Percentiles rank a stretch among this genome's conserved stretches.
Evolutionary conservation across 192 early-diverging fungal species (phyloP).

Genomic region (Ambispora gerdemannii): DNA sequence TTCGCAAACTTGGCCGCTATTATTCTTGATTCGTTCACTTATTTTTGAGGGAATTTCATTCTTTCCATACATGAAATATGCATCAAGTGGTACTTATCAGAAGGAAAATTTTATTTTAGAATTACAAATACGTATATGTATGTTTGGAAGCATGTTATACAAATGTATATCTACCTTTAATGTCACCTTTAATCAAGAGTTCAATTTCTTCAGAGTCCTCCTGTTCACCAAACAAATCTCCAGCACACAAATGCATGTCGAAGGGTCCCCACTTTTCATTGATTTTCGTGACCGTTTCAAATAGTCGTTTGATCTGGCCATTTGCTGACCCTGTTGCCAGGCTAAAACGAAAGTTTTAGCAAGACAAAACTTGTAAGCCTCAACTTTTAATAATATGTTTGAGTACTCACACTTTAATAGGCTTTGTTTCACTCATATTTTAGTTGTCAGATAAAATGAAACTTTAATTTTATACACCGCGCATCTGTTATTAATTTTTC

Average conservation of each 20-base stretch:
- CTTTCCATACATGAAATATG: conserved; percentile 73
- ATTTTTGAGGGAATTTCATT: conserved; percentile 57
- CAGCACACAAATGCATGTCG: conserved; percentile 72
- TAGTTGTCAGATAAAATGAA: no score
- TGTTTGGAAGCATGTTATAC: neutral
- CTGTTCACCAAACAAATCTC: conserved; percentile 72
- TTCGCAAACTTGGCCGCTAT: conserved; percentile 70
- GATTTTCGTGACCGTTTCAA: conserved; percentile 71
- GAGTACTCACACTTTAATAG: no score
- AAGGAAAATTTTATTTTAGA: neutral
- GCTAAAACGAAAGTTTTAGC: conserved; percentile 38
- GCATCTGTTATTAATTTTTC: no score
- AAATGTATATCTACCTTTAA: neutral
- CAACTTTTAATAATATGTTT: no score
- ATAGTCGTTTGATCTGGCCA: conserved; percentile 63
- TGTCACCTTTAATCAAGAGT: conserved; percentile 38
- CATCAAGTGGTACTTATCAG: conserved; percentile 61
- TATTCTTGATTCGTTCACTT: conserved; percentile 46
- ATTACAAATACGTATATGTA: neutral
- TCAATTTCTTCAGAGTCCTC: conserved; percentile 47
- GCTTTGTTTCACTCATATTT: no score
- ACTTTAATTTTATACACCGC: no score
- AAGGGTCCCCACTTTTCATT: conserved; percentile 85
- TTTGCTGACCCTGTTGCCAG: conserved; percentile 75
- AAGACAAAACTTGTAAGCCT: neutral